Evolutionary conservation across 305 asterid species (phyloP), one percentile per base, ranked within the genome.

Genomic region (Euphrasia arctica): DNA sequence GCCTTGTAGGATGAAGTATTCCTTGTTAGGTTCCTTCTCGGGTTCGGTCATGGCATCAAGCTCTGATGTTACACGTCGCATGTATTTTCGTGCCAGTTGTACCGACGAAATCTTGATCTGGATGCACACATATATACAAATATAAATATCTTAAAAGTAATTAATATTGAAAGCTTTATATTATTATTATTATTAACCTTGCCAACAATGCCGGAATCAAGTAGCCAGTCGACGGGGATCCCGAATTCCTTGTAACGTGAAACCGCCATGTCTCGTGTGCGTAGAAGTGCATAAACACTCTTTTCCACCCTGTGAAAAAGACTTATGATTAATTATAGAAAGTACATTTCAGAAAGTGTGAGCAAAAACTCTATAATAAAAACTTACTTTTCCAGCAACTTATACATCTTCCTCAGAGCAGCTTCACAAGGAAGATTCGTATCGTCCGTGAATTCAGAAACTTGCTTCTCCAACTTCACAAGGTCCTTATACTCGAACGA

Each of bases 31-130:
- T 70, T 88, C 98, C 74, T 94, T 88, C 69, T 88, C 98, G 4
- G 95, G 83, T 69, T 91, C 99, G 4, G 41, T 64, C 86, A 86
- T 70, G 27, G 82, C 81, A 65, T 94, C 99, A 58, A 94, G 99
- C 85, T 91, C 98, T 9, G 86, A 51, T 43, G 95, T 80, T 32
- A 94, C 97, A 8, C 99, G 96, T 64, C 86, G 91, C 99, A 94
- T 94, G 93, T 90, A 94, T 49, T 86, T 85, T 47, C 95, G 70
- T 0, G 99, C 99, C 67, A 94, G 73, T 64, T 90, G 95, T 60
- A 91, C 96, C 0, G 98, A 90, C 2, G 95, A 85, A 67, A 88
- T 95, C 90, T 90, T 94, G 79, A 94, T 90, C 99, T 94, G 95
- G 22, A 18, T 18, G 22, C 77, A 79, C 18, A 62, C 12, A 13